phyloP scores from a whole-genome alignment of 495 filamentous ascomycete species.

The Eremomyces bilateralis region DNA sequence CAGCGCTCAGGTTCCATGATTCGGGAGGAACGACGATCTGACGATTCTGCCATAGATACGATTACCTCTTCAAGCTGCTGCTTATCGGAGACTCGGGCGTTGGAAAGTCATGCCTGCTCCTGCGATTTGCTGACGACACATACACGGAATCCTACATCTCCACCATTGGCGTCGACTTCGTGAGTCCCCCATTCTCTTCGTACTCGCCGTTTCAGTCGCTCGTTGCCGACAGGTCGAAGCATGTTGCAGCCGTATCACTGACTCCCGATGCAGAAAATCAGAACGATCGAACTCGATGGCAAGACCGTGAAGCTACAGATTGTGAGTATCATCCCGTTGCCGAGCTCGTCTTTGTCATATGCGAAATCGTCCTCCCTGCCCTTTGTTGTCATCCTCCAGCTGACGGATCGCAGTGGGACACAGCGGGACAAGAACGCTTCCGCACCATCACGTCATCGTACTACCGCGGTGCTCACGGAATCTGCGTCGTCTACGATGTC shows the following conservation, averaged over 20 bases:
- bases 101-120: constrained; percentile 94
- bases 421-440: constrained; percentile 97
- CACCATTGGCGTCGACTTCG: constrained; percentile 97
- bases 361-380: no score
- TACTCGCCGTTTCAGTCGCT: no score
- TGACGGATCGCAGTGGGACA: constrained; percentile 55
- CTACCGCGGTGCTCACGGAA: constrained; percentile 95
- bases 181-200: constrained; percentile 31
- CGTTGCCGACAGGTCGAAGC: no score
- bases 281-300: constrained; percentile 94
- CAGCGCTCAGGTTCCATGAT: neutral
- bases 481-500: constrained; percentile 99
- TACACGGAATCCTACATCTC: constrained; percentile 99
- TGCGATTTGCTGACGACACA: constrained; percentile 97
- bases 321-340: no score
- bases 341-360: no score
- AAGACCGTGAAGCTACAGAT: constrained; percentile 99
- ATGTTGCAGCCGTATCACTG: no score
- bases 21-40: neutral
- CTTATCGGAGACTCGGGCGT: constrained; percentile 98
- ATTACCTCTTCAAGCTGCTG: constrained; percentile 99
- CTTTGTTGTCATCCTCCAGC: no score
- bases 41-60: constrained; percentile 48
- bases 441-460: constrained; percentile 98
- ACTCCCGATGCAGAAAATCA: constrained; percentile 99